Evolutionary conservation across 768 basidiomycete genomes (phyloP).

Genomic region (Ramaria sp.): DNA sequence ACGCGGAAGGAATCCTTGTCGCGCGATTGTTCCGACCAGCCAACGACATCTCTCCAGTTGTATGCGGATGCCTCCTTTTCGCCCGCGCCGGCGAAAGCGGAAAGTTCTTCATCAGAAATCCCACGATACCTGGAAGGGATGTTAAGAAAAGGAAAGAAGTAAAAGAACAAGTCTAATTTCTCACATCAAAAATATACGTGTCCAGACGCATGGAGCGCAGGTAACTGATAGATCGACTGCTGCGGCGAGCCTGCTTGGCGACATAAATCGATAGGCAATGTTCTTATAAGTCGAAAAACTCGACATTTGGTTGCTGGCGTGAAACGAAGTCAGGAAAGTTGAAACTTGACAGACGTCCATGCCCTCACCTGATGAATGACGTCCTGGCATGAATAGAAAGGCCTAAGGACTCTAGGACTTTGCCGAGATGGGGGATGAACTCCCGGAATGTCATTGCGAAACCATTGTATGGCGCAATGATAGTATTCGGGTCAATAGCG

Average conservation of each 20-base stretch:
- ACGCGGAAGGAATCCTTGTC: slow-evolving; percentile 66
- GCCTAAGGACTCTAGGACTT: slow-evolving; percentile 76
- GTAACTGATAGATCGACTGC: slow-evolving; percentile 87
- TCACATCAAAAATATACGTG: slow-evolving; percentile 73
- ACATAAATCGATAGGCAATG: slow-evolving; percentile 83
- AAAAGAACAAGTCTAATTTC: neutral
- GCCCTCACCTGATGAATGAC: slow-evolving; percentile 62
- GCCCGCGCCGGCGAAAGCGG: slow-evolving; percentile 63
- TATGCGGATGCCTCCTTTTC: slow-evolving; percentile 77
- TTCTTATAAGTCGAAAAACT: slow-evolving; percentile 71
- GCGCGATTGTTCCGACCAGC: slow-evolving; percentile 75
- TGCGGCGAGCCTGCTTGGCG: slow-evolving; percentile 66
- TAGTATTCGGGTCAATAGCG: slow-evolving; percentile 70
- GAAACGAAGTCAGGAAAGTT: slow-evolving; percentile 1
- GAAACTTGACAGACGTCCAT: slow-evolving; percentile 10
- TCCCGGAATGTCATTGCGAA: slow-evolving; percentile 77
- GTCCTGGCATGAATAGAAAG: slow-evolving; percentile 77
- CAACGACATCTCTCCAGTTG: slow-evolving; percentile 75
- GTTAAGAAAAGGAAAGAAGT: neutral
- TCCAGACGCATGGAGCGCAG: slow-evolving; percentile 69
- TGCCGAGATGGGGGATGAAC: slow-evolving; percentile 71
- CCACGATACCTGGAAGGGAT: slow-evolving; percentile 39
- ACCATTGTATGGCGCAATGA: slow-evolving; percentile 72
- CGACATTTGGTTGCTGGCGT: slow-evolving; percentile 59
- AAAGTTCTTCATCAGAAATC: slow-evolving; percentile 68